Conservation (phyloP, 306 rosid species). For the Cucurbita moschata region DNA sequence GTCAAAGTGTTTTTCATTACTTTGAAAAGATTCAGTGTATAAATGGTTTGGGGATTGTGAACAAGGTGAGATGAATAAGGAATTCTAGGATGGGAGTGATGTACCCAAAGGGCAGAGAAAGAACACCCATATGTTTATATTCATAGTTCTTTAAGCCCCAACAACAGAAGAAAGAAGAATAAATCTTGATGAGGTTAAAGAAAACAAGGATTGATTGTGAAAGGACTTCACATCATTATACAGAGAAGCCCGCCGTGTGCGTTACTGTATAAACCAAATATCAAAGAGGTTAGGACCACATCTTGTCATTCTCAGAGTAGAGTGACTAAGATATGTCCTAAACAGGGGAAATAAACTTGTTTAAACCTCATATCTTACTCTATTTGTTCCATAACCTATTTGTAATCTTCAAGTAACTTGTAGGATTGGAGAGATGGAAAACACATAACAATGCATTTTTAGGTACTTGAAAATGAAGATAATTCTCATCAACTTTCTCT, state of each 20-base stretch:
- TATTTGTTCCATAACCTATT: background rate
- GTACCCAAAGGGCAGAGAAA: slow-evolving; percentile 2
- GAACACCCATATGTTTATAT: background rate
- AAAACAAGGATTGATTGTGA: slow-evolving; percentile 4
- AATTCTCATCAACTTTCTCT: no score
- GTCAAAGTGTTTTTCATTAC: background rate
- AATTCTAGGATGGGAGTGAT: background rate
- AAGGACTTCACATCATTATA: slow-evolving; percentile 5
- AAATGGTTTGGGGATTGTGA: slow-evolving; percentile 1
- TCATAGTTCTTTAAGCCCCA: background rate
- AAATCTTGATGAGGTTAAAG: background rate
- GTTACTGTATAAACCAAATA: background rate
- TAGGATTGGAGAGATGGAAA: background rate
- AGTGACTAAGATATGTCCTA: background rate
- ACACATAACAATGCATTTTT: background rate
- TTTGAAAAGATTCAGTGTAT: background rate
- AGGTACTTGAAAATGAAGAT: background rate
- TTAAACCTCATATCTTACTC: background rate
- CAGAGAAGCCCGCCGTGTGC: background rate
- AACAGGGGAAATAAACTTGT: background rate
- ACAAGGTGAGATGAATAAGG: slow-evolving; percentile 3
- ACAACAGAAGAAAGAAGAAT: background rate
- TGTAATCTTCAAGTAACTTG: background rate
- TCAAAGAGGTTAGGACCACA: background rate
- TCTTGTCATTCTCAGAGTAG: background rate